phyloP scores from a whole-genome alignment of 163 green algal genomes.

The Chloroidium sp. region DNA sequence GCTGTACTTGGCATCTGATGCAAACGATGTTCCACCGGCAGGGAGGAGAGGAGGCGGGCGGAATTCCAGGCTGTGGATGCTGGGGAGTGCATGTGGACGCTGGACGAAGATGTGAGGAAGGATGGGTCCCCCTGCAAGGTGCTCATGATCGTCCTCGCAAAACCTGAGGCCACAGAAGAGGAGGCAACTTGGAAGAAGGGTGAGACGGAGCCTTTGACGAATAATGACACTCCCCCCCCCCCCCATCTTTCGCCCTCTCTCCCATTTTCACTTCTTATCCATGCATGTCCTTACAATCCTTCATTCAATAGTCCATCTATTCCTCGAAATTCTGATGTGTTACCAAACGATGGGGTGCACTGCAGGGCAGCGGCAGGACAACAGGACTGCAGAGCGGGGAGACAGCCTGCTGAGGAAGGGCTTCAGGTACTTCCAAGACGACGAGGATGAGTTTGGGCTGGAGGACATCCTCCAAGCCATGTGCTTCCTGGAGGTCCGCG shows the following conservation, averaged over 20 bases:
- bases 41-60: conserved; percentile 16
- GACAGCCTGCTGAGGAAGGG: conserved; percentile 27
- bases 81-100: conserved; percentile 40
- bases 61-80: conserved; percentile 26
- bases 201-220: neutral
- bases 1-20: too few species aligned
- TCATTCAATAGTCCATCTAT: too few species aligned
- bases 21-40: neutral
- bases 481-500: conserved; percentile 20
- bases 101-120: conserved; percentile 38
- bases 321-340: neutral
- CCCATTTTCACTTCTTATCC: too few species aligned
- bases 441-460: conserved; percentile 58
- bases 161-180: conserved; percentile 37
- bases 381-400: conserved; percentile 23
- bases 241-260: too few species aligned
- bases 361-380: conserved; percentile 30
- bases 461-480: conserved; percentile 53
- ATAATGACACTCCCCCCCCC: too few species aligned
- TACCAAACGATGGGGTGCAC: too few species aligned
- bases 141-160: conserved; percentile 46
- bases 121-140: conserved; percentile 25
- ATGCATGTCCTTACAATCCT: too few species aligned
- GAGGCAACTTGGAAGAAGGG: conserved; percentile 58
- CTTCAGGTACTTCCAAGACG: conserved; percentile 67